Base-by-base conservation (phyloP, 2,329 filamentous ascomycete genomes). In the Fusarium citri region DNA sequence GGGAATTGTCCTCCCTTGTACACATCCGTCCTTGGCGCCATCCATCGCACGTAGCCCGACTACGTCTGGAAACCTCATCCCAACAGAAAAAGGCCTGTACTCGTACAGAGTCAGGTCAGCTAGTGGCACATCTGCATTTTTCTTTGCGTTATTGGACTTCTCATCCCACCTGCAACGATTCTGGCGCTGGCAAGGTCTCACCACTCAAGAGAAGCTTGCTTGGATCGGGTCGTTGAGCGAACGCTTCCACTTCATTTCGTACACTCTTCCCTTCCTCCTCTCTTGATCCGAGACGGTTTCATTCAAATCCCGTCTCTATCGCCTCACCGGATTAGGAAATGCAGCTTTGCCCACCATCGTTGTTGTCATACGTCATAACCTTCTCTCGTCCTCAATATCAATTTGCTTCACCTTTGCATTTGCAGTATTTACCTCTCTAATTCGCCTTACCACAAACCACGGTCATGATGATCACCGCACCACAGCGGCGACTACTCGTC, bases 401-500 rank as follows among this genome's bases (percentile, higher is more conserved):
- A 31, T 31, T 30, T 30, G 51, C 41, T 41, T 51, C 47, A 26
- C 30, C 25, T 30, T 12, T 14, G 28, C 28, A n/a, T 30, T 30
- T 55, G 40, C 58, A 59, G 55, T 49, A 48, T 53, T 42, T 53
- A 23, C 14, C 15, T 46, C 30, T 37, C 34, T 53, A 46, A 58
- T 59, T 63, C 57, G 62, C 59, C 47, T 55, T 55, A 43, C 47
- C 58, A 55, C 50, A 23, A 55, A 51, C 34, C 46, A 73, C 72
- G 65, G 66, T 59, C 46, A 68, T 73, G 48, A 67, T 76, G 63
- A 69, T 73, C 53, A 73, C 72, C 49, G 66, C 71, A 61, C 54
- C 71, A 40, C 75, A 77, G 47, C 74, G 76, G 37, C 78, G 79
- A 26, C 56, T 76, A 30, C 68, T 80, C 66, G 63, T 79, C 67